Evolutionary conservation across 257 asterid genomes (phyloP).

Genomic region (Plantago elongata): DNA sequence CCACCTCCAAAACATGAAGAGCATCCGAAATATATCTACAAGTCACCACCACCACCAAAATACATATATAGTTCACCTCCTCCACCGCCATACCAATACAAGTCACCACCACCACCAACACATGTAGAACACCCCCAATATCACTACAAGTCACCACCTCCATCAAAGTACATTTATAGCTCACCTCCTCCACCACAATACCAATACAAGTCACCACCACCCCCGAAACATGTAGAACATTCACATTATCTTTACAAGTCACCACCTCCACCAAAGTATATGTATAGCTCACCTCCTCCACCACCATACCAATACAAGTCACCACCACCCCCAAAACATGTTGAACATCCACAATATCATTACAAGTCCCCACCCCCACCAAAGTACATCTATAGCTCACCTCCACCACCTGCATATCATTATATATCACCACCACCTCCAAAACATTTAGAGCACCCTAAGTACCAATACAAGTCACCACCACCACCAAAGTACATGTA

Average conservation of each 20-base stretch:
- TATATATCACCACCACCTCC: conserved; percentile 11
- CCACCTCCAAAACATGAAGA: background rate
- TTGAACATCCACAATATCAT: background rate
- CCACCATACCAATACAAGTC: background rate
- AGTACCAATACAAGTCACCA: background rate
- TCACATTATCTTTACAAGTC: too few relatives aligned
- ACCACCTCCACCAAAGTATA: too few relatives aligned
- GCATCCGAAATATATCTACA: background rate
- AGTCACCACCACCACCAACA: too few relatives aligned
- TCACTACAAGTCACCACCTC: too few relatives aligned
- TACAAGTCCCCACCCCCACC: conserved; percentile 10
- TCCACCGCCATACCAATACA: too few relatives aligned
- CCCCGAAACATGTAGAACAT: background rate
- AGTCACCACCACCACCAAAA: background rate
- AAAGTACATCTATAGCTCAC: background rate
- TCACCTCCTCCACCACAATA: too few relatives aligned
- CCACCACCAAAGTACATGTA: background rate
- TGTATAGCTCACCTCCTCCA: too few relatives aligned
- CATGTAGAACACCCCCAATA: too few relatives aligned
- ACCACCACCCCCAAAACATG: conserved; percentile 13
- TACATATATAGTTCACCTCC: background rate
- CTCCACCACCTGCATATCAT: background rate
- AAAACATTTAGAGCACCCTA: background rate
- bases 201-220: too few relatives aligned
- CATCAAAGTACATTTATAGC: too few relatives aligned